Percentiles rank a stretch among this genome's conserved stretches.
These are phyloP conservation scores for Plasmodium coatneyi DNA, from an alignment of 169 alveolate genomes.

Conservation along the genomic window DNA sequence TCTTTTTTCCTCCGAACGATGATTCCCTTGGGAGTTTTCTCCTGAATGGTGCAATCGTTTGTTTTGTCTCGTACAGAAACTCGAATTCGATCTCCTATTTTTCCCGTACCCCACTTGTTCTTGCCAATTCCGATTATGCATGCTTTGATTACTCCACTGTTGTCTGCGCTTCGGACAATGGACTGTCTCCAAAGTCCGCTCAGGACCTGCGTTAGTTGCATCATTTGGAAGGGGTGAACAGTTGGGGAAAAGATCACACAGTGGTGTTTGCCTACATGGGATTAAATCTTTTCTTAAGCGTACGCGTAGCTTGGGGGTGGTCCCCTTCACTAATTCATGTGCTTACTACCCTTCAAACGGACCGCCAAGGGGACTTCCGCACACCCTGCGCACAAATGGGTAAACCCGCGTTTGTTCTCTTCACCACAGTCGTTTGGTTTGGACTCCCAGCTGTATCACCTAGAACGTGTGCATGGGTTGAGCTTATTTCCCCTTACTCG, in stretches of 20 bases:
- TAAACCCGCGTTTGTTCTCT: neutral
- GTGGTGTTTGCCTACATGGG: neutral
- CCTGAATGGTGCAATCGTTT: slow-evolving; percentile 76
- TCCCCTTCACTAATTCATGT: neutral
- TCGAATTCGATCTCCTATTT: slow-evolving; percentile 86
- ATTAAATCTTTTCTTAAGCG: neutral
- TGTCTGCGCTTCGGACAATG: slow-evolving; percentile 84
- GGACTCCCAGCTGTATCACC: neutral
- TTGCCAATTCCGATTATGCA: slow-evolving; percentile 86
- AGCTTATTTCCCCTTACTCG: neutral
- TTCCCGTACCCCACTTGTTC: slow-evolving; percentile 86
- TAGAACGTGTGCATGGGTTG: neutral
- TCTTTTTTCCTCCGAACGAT: slow-evolving; percentile 85
- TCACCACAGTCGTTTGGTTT: neutral
- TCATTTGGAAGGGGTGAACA: neutral
- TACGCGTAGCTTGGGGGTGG: neutral
- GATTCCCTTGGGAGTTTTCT: slow-evolving; percentile 84
- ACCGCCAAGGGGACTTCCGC: too few relatives aligned
- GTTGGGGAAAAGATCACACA: neutral
- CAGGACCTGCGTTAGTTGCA: slow-evolving; percentile 48
- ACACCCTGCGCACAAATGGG: neutral
- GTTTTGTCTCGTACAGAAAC: slow-evolving; percentile 86
- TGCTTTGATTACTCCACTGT: slow-evolving; percentile 86
- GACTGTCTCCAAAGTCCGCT: slow-evolving; percentile 85
- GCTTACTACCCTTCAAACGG: neutral